Base-by-base conservation (phyloP, 352 stramenopile genomes). In the Phytopythium cucurbitacearum region DNA sequence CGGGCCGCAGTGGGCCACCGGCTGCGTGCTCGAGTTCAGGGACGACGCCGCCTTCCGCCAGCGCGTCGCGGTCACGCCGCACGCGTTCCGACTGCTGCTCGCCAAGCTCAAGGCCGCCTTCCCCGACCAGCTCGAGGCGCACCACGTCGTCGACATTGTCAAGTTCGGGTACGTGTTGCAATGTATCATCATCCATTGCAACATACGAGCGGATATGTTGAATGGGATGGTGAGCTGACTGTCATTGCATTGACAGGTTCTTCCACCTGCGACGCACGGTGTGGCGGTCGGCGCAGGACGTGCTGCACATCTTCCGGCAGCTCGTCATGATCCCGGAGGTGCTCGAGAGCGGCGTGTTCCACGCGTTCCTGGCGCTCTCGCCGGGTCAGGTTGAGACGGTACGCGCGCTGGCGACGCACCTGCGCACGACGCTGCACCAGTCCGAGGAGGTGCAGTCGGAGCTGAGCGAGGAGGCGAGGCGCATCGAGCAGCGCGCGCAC, bases 291-390 rank as follows among this genome's bases (percentile, higher is more conserved):
- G 55, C 49, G 21, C 60, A 67, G 46, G 60, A 63, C 44, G 36
- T 63, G 40, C 55, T 67, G 39, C 60, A 63, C 55, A 67, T 53
- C 37, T 52, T 67, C 28, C 60, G 60, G 38, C 60, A 67, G 49
- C 55, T 67, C 44, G 51, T 67, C 49, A 57, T 63, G 48, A 63
- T 67, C 49, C 60, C 60, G 1, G 54, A 62, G 33, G 60, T 67
- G 48, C 54, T 67, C n/a, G 60, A 67, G 44, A 62, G 50, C 55
- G 40, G 16, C 46, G 48, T 59, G 36, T 60, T 67, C 36, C 60
- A 67, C 55, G 33, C 36, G 34, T 53, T 47, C 37, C 47, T 67
- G 34, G 36, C 13, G 10, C 45, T 67, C 28, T 48, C 39, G 13
- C 13, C 15, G 4, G 15, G 13, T 7, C 55, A 67, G 32, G 39